Percentiles rank a stretch among this genome's conserved stretches.
These are phyloP conservation scores for Ustilago trichophora DNA, from an alignment of 1,284 basidiomycete species.

Conservation along the genomic window DNA sequence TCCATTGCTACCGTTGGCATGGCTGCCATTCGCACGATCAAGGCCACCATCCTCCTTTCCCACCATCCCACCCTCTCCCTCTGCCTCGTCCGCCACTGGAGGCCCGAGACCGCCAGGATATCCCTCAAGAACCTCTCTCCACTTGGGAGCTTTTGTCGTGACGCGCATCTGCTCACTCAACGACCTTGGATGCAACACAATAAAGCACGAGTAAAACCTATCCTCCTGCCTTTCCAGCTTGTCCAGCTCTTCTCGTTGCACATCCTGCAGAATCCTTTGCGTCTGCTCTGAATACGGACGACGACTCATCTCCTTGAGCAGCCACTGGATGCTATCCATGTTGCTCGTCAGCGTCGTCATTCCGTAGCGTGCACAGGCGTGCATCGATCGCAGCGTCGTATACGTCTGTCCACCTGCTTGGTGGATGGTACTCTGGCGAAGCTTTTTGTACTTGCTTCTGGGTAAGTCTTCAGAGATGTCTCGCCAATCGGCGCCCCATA, in stretches of 20 bases:
- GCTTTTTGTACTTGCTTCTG: conserved; percentile 35
- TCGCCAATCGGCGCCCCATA: conserved; percentile 40
- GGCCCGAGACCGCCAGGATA: conserved; percentile 17
- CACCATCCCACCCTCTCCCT: too few relatives aligned
- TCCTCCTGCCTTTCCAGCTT: neutral
- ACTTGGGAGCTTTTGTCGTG: conserved; percentile 23
- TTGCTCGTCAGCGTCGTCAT: conserved; percentile 55
- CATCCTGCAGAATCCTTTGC: neutral
- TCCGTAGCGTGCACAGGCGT: conserved; percentile 29
- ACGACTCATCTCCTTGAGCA: conserved; percentile 44
- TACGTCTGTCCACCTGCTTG: conserved; percentile 37
- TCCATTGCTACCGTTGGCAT: neutral
- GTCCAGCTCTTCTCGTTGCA: conserved; percentile 1
- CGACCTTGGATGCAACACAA: conserved; percentile 47
- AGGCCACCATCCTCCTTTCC: too few relatives aligned
- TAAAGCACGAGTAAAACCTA: conserved; percentile 18
- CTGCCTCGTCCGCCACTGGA: neutral
- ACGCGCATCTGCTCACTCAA: conserved; percentile 53
- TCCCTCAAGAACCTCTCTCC: conserved; percentile 36
- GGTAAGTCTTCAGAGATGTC: conserved; percentile 34
- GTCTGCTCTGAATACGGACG: conserved; percentile 19
- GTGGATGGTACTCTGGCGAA: conserved; percentile 24
- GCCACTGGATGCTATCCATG: conserved; percentile 52
- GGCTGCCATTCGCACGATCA: neutral
- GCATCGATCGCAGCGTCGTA: conserved; percentile 23